These are phyloP conservation scores for Diatrype stigma DNA, from an alignment of 2,329 filamentous ascomycete species.

Conservation along the genomic window DNA sequence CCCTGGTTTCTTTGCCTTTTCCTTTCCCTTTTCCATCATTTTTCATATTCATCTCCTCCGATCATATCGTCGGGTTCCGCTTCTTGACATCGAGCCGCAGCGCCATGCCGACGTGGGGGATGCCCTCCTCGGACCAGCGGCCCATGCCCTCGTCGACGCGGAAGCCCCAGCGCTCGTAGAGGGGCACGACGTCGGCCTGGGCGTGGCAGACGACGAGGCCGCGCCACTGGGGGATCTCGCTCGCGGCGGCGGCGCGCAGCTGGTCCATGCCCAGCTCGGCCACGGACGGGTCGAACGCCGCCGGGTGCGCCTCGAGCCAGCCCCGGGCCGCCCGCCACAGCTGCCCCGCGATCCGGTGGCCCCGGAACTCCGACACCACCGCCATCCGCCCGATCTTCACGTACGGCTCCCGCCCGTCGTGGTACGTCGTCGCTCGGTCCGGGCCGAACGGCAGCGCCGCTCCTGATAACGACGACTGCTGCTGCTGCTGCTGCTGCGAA, in stretches of 20 bases:
- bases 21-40: not conserved
- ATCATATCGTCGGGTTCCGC: slow-evolving; percentile 12
- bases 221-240: slow-evolving; percentile 57
- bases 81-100: slow-evolving; percentile 37
- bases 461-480: too few relatives aligned
- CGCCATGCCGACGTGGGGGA: slow-evolving; percentile 83
- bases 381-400: slow-evolving; percentile 79
- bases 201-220: slow-evolving; percentile 78
- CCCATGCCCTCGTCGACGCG: slow-evolving; percentile 68
- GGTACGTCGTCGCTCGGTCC: slow-evolving; percentile 46
- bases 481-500: too few relatives aligned
- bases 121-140: slow-evolving; percentile 78
- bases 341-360: slow-evolving; percentile 58
- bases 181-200: slow-evolving; percentile 58
- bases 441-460: slow-evolving; percentile 14
- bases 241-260: slow-evolving; percentile 34
- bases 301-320: slow-evolving; percentile 63
- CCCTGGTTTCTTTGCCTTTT: too few relatives aligned
- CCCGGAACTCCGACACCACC: slow-evolving; percentile 61
- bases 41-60: not conserved
- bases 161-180: slow-evolving; percentile 74
- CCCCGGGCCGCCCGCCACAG: slow-evolving; percentile 63
- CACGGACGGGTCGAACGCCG: slow-evolving; percentile 49
- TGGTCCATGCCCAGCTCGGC: slow-evolving; percentile 40
- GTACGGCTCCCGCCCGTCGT: slow-evolving; percentile 67